Evolutionary conservation across 2,329 filamentous ascomycete species (phyloP).

Genomic region (Aspergillus melleus): DNA sequence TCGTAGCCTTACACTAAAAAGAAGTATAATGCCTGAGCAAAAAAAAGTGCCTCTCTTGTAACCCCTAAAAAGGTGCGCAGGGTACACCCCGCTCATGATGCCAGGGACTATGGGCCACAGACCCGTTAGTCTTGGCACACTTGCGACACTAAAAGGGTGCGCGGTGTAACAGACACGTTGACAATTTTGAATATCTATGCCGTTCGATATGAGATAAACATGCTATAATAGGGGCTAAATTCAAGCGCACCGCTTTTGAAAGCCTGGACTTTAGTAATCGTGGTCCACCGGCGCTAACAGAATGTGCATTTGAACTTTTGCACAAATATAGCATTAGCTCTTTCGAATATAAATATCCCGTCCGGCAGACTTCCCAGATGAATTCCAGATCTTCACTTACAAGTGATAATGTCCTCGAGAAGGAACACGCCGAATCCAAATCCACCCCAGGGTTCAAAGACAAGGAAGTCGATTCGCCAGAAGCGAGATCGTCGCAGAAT

Average conservation of each 20-base stretch:
- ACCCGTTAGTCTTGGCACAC: not conserved
- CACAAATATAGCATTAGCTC: too few relatives aligned
- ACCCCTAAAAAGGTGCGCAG: not conserved
- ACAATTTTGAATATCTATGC: not conserved
- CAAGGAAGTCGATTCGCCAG: not conserved
- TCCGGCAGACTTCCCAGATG: not conserved
- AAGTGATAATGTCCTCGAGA: not conserved
- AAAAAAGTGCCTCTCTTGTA: not conserved
- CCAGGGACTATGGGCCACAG: not conserved
- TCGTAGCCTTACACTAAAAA: not conserved
- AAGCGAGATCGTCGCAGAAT: not conserved
- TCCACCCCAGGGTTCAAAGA: not conserved
- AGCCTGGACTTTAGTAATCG: too few relatives aligned
- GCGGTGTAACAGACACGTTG: not conserved
- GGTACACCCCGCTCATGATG: not conserved
- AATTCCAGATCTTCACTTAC: not conserved
- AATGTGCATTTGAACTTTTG: too few relatives aligned
- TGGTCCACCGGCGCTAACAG: too few relatives aligned
- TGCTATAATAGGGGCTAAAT: not conserved
- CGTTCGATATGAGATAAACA: not conserved
- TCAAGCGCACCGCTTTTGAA: too few relatives aligned
- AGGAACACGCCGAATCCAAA: not conserved
- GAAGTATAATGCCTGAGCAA: not conserved
- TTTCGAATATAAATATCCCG: not conserved
- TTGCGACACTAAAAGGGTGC: not conserved